These are phyloP conservation scores for Exophiala spinifera DNA, from an alignment of 2,329 filamentous ascomycete species.

Conservation along the genomic window DNA sequence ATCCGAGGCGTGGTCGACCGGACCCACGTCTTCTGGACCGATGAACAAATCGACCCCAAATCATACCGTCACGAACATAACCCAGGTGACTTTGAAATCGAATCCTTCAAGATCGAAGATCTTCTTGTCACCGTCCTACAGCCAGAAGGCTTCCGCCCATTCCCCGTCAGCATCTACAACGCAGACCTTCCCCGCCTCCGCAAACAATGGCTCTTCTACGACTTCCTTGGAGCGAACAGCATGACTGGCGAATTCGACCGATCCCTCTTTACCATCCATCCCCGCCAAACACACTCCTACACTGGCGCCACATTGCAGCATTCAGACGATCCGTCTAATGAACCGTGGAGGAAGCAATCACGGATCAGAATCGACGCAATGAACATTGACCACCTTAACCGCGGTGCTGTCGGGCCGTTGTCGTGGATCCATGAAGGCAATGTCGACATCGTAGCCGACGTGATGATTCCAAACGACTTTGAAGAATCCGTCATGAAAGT, in stretches of 20 bases:
- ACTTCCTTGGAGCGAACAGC: constrained; percentile 90
- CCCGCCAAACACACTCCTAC: constrained; percentile 80
- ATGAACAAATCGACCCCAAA: constrained; percentile 71
- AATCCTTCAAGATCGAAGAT: constrained; percentile 94
- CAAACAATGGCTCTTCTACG: constrained; percentile 97
- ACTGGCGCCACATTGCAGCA: constrained; percentile 61
- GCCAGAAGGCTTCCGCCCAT: constrained; percentile 86
- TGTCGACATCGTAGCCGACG: constrained; percentile 91
- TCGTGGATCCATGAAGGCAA: constrained; percentile 98
- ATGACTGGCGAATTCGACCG: constrained; percentile 96
- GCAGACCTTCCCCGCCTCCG: constrained; percentile 89
- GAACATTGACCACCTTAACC: constrained; percentile 93
- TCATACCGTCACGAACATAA: constrained; percentile 84
- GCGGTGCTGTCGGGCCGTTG: constrained; percentile 88
- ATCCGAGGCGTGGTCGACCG: constrained; percentile 90
- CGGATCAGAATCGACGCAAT: constrained; percentile 87
- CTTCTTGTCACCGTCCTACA: constrained; percentile 88
- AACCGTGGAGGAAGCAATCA: constrained; percentile 92
- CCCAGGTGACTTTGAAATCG: constrained; percentile 93
- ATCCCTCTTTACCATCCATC: constrained; percentile 95
- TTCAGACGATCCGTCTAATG: constrained; percentile 46
- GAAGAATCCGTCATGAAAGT: constrained; percentile 90
- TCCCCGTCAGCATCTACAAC: constrained; percentile 90
- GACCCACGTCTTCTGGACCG: constrained; percentile 72
- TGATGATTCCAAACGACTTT: constrained; percentile 86